A percentile compares a stretch with the other conserved stretches of the same genome.
These are phyloP conservation scores for Ilex paraguariensis DNA, from an alignment of 305 asterid genomes.

Conservation along the genomic window DNA sequence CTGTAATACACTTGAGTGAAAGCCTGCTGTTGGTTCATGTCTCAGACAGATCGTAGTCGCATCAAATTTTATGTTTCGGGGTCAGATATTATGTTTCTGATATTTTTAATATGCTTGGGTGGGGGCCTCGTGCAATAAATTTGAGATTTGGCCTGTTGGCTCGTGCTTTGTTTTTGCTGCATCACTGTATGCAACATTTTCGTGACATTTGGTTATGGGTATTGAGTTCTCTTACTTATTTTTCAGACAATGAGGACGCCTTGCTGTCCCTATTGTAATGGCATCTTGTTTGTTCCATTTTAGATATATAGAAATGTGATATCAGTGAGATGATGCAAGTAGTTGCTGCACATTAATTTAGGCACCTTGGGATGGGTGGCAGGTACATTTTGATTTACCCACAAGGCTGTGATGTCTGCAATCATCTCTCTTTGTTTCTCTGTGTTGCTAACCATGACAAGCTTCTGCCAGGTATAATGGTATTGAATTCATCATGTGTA, in stretches of 20 bases:
- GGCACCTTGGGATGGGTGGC: not conserved
- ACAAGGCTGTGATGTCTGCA: slow-evolving; percentile 2
- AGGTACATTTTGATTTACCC: slow-evolving; percentile 3
- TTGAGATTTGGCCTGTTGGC: too few species aligned
- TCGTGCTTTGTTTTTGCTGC: too few species aligned
- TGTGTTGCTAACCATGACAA: slow-evolving; percentile 4
- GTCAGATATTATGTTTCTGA: not conserved
- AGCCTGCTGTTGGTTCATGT: not conserved
- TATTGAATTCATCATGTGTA: not conserved
- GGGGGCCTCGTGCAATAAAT: not conserved
- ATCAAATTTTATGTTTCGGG: not conserved
- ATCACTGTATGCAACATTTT: too few species aligned
- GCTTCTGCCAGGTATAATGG: not conserved
- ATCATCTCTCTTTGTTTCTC: slow-evolving; percentile 5
- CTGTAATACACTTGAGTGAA: not conserved
- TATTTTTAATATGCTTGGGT: not conserved
- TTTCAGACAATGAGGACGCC: too few species aligned
- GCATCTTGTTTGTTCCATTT: too few species aligned
- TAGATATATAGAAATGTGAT: too few species aligned
- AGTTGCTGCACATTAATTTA: not conserved
- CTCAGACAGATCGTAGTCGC: too few species aligned
- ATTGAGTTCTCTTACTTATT: too few species aligned
- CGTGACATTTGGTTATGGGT: too few species aligned
- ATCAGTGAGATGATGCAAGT: too few species aligned
- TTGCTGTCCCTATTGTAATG: too few species aligned